Percentiles rank a stretch among this genome's conserved stretches.
These are phyloP conservation scores for Podospora didyma DNA, from an alignment of 495 filamentous ascomycete species.

Conservation along the genomic window DNA sequence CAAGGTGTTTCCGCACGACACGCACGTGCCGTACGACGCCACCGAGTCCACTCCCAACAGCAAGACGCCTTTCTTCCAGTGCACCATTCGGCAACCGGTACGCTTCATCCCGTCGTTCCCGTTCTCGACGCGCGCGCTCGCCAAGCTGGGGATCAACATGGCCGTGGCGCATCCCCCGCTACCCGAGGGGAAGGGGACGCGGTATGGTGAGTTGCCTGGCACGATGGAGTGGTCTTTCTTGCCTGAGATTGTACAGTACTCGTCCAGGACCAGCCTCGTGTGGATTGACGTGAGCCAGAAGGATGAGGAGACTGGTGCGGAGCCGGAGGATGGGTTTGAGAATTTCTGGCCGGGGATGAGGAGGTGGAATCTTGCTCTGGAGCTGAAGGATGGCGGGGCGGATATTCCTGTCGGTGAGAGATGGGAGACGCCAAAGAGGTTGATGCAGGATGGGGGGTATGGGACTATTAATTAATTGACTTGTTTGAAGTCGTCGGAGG, in stretches of 20 bases:
- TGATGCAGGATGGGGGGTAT: too few species aligned
- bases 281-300: slow-evolving; percentile 41
- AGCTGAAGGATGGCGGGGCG: slow-evolving; percentile 38
- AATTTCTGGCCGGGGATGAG: slow-evolving; percentile 45
- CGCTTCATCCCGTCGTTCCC: slow-evolving; percentile 40
- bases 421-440: slow-evolving; percentile 21
- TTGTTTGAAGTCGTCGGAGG: too few species aligned
- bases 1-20: slow-evolving; percentile 39
- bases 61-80: slow-evolving; percentile 37
- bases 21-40: slow-evolving; percentile 7
- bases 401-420: slow-evolving; percentile 27
- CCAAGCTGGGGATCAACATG: slow-evolving; percentile 30
- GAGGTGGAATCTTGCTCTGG: slow-evolving; percentile 40
- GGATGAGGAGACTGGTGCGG: slow-evolving; percentile 16
- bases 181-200: slow-evolving; percentile 18
- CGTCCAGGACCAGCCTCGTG: slow-evolving; percentile 18
- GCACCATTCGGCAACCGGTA: slow-evolving; percentile 34
- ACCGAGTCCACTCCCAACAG: slow-evolving; percentile 21
- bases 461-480: too few species aligned
- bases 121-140: slow-evolving; percentile 28
- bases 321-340: slow-evolving; percentile 18
- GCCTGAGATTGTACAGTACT: slow-evolving; percentile 16
- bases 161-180: slow-evolving; percentile 43
- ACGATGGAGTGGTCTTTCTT: slow-evolving; percentile 32
- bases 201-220: slow-evolving; percentile 29